Evolutionary conservation across 2,329 filamentous ascomycete genomes (phyloP).

Genomic region (Fusarium sp.): DNA sequence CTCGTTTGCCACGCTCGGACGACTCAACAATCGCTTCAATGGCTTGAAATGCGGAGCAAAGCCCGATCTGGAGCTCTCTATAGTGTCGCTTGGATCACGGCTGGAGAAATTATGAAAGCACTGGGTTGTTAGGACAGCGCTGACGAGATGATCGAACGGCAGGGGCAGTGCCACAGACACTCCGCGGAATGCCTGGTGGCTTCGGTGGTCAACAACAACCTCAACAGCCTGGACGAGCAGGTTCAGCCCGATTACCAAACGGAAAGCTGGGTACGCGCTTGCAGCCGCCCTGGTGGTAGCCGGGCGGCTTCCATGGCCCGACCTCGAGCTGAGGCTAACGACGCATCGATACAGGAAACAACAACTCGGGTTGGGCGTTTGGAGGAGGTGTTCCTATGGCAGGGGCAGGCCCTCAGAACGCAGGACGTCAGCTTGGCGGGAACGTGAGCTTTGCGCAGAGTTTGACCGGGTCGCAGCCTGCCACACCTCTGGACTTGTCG

Average conservation of each 20-base stretch:
- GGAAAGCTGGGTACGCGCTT: conserved; percentile 69
- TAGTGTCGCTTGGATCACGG: conserved; percentile 10
- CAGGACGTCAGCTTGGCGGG: conserved; percentile 66
- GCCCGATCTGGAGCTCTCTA: not conserved
- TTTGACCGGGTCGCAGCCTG: conserved; percentile 71
- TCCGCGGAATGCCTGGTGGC: conserved; percentile 71
- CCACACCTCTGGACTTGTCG: conserved; percentile 73
- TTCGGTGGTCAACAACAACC: conserved; percentile 71
- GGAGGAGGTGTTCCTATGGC: conserved; percentile 72
- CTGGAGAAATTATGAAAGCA: conserved; percentile 23
- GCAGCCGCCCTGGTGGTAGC: not conserved
- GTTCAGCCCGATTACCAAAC: conserved; percentile 71
- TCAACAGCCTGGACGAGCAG: conserved; percentile 64
- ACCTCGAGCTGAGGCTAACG: conserved; percentile 37
- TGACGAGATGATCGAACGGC: conserved; percentile 45
- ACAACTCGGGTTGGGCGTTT: conserved; percentile 71
- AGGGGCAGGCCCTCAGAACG: conserved; percentile 64
- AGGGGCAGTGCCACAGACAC: conserved; percentile 71
- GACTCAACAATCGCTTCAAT: conserved; percentile 30
- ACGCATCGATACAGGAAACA: conserved; percentile 56
- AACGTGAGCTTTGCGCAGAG: conserved; percentile 76
- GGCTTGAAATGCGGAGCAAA: conserved; percentile 19
- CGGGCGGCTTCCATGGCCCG: not conserved
- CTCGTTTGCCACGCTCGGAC: conserved; percentile 23
- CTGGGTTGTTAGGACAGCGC: conserved; percentile 36